Percentiles rank a stretch among this genome's conserved stretches.
phyloP scores from a whole-genome alignment of 257 asterid genomes.

The Paulownia fortunei region DNA sequence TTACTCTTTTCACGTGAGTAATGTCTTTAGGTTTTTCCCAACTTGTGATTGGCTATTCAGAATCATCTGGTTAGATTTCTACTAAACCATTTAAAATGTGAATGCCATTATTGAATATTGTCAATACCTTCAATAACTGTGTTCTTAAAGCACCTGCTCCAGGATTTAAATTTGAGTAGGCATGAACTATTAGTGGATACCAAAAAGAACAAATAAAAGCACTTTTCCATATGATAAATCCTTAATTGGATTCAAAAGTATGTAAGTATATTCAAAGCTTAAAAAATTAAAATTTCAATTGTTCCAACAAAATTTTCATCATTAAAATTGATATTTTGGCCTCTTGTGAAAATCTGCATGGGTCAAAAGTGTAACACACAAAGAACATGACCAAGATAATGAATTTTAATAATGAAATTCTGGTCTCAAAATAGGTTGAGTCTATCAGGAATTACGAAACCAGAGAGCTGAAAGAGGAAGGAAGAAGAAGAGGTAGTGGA shows the following conservation, averaged over 20 bases:
- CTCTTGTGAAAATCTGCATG: not conserved
- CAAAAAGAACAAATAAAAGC: not conserved
- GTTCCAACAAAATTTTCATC: no score
- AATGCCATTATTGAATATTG: not conserved
- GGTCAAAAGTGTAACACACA: not conserved
- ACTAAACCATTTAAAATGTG: not conserved
- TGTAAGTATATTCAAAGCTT: no score
- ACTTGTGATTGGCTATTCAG: conserved; percentile 22
- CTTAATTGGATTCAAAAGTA: no score
- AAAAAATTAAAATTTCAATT: no score
- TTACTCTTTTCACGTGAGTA: not conserved
- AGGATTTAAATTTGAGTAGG: not conserved
- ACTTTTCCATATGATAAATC: not conserved
- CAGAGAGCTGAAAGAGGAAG: no score
- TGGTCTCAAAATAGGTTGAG: not conserved
- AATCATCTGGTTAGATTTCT: not conserved
- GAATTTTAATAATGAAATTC: not conserved
- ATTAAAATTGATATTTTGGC: no score
- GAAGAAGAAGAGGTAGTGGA: no score
- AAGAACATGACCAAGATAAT: not conserved
- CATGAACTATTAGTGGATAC: not conserved
- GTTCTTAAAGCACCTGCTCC: not conserved
- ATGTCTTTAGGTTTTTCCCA: not conserved
- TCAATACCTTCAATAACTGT: conserved; percentile 2
- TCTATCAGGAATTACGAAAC: no score